Base-by-base conservation (phyloP, 2,329 filamentous ascomycete genomes). In the Xylariaceae sp. region DNA sequence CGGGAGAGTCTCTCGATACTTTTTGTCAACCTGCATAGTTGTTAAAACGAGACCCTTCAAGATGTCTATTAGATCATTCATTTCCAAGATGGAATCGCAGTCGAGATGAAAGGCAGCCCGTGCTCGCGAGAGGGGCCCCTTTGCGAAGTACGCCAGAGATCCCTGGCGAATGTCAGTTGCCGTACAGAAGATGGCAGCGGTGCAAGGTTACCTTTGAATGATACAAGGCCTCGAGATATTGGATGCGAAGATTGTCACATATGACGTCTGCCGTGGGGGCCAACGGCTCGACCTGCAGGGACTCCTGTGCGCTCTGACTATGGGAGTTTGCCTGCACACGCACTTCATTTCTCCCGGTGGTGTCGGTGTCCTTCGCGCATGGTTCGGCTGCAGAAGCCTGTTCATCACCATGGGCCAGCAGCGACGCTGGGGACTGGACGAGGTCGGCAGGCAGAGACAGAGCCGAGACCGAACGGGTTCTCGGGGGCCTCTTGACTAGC, bases 111-210 rank as follows among this genome's bases (percentile, higher is more conserved):
- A 86, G 11, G 78, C 73, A 29, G 80, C 81, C 38, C 84, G 74
- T 29, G 83, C 80, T 46, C 83, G 72, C 28, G 84, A 85, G 14
- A 92, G 63, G 2, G 85, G 83, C 1, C 84, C 85, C 61, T 92
- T 92, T 14, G 80, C 80, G 57, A 90, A 89, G 57, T 89, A 92
- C 37, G 84, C 84, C 36, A 90, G 62, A 3, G 84, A 86, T 21
- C 82, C 84, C 70, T 84, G 60, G 7, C 55, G 61, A 9, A 63
- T 46, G 52, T n/a, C n/a, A n/a, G n/a, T n/a, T n/a, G n/a, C n/a
- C n/a, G n/a, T n/a, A n/a, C n/a, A n/a, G n/a, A n/a, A n/a, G n/a
- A n/a, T n/a, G n/a, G n/a, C n/a, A n/a, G n/a, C n/a, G n/a, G n/a
- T 10, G 21, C 21, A 7, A 29, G 5, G 64, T 11, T 56, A 75